Evolutionary conservation across 179 eudicot genomes (phyloP).

Genomic region (Patellifolia procumbens): DNA sequence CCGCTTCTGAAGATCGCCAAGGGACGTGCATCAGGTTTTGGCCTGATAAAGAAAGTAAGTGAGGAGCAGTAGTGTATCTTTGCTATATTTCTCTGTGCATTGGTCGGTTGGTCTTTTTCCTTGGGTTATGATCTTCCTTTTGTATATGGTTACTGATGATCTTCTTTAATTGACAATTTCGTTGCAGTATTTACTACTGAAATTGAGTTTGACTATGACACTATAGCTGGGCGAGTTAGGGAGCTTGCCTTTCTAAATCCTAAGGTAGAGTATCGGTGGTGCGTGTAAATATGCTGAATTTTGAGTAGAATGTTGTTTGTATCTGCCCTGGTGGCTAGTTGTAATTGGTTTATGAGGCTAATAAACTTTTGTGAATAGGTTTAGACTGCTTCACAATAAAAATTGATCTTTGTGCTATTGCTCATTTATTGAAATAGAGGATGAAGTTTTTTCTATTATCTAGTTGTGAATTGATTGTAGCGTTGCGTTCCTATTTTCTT

Average conservation of each 20-base stretch:
- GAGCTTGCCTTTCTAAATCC: slow-evolving; percentile 98
- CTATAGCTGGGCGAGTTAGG: slow-evolving; percentile 88
- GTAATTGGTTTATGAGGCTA: background rate
- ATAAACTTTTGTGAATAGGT: background rate
- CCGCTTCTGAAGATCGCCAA: slow-evolving; percentile 46
- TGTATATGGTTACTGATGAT: slow-evolving; percentile 8
- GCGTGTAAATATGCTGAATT: background rate
- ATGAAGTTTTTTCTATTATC: background rate
- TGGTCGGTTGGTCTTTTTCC: background rate
- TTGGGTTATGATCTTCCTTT: slow-evolving; percentile 2
- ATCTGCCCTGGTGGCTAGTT: background rate
- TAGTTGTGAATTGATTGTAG: background rate
- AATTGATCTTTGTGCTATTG: background rate
- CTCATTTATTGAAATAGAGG: background rate
- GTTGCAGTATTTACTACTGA: slow-evolving; percentile 83
- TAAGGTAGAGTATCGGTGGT: slow-evolving; percentile 45
- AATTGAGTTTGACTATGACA: slow-evolving; percentile 73
- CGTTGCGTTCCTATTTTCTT: slow-evolving; percentile 10
- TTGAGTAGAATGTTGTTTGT: background rate
- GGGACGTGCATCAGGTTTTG: slow-evolving; percentile 86
- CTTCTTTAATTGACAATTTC: slow-evolving; percentile 18
- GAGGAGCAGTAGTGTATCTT: slow-evolving; percentile 12
- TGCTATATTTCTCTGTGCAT: slow-evolving; percentile 6
- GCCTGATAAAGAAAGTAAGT: slow-evolving; percentile 85
- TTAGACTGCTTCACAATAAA: background rate